Conservation (phyloP, 1,284 basidiomycete species). For the Cryptococcus sp. region DNA sequence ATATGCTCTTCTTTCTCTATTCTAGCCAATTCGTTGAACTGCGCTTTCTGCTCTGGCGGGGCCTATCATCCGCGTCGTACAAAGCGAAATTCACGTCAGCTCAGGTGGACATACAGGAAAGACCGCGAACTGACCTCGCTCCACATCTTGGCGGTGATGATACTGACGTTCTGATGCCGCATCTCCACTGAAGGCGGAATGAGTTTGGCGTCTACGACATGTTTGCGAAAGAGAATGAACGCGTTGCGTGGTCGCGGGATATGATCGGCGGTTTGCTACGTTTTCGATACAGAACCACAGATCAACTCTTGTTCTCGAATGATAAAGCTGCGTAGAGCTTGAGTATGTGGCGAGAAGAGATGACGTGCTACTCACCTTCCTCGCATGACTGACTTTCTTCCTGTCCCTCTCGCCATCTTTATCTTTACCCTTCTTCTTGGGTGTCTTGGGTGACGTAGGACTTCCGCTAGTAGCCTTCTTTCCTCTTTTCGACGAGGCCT, state of each 20-base stretch:
- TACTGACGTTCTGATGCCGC: conserved; percentile 66
- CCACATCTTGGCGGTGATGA: conserved; percentile 51
- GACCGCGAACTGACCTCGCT: conserved; percentile 50
- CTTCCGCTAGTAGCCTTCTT: too few relatives aligned
- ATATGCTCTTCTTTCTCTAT: conserved; percentile 75
- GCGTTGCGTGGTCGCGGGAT: conserved; percentile 92
- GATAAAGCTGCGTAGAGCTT: neutral
- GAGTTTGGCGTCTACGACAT: conserved; percentile 75
- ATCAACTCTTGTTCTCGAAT: neutral
- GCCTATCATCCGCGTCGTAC: conserved; percentile 19
- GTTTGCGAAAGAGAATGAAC: conserved; percentile 90
- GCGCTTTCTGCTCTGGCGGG: conserved; percentile 40
- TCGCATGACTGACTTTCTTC: conserved; percentile 41
- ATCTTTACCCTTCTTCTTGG: conserved; percentile 8
- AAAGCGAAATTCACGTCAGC: neutral
- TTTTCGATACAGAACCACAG: neutral
- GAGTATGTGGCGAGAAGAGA: neutral
- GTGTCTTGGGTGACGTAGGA: neutral
- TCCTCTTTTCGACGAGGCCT: too few relatives aligned
- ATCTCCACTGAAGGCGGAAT: conserved; percentile 79
- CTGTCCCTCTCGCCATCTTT: neutral
- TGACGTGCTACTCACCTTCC: conserved; percentile 32
- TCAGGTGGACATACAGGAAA: conserved; percentile 29
- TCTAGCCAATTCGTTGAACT: conserved; percentile 73
- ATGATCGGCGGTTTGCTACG: conserved; percentile 61